Base-by-base conservation (phyloP, 2,329 filamentous ascomycete species). In the Periconia sp. region DNA sequence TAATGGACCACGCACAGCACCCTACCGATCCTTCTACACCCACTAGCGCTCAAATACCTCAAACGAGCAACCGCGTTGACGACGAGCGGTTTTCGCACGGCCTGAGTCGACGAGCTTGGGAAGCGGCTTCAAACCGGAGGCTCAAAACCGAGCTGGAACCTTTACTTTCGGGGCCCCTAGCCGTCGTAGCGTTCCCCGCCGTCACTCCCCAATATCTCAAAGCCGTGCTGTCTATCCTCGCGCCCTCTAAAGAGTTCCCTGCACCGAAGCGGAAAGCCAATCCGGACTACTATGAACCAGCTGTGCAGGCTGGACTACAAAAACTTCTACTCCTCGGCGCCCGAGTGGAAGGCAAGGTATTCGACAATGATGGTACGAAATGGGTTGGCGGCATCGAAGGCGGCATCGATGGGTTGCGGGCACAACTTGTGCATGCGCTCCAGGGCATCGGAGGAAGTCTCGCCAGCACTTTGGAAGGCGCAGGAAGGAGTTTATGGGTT, bases 291-390 rank as follows among this genome's bases (percentile, higher is more conserved):
- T 83, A 96, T 72, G 93, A 97, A 52, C 81, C 85, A 0, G 74
- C 81, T 1, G 90, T 93, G 50, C 92, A 97, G 75, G 84, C 79
- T 59, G 94, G 90, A 8, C 73, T 99, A 62, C 86, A 91, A 67
- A 99, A 99, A 77, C 76, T 99, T 58, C 81, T 96, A 72, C 76
- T 99, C 33, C 77, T 99, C 14, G 94, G 92, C 49, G 92, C 92
- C 14, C 82, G 94, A 48, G 84, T 97, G 30, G 94, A 99, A 69
- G 90, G 90, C 58, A 88, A 86, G 73, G 85, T 91, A 31, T 92
- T 96, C 66, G 92, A 97, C 69, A 75, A 83, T 45, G 85, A 87
- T 11, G 89, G 89, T 50, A 80, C 81, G 27, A 85, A 81, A 66
- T 90, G 87, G 87, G 82, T 88, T 43, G 84, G 91, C 53, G 82